Evolutionary conservation across 2,329 filamentous ascomycete species (phyloP).

Genomic region (Shiraia bambusicola): DNA sequence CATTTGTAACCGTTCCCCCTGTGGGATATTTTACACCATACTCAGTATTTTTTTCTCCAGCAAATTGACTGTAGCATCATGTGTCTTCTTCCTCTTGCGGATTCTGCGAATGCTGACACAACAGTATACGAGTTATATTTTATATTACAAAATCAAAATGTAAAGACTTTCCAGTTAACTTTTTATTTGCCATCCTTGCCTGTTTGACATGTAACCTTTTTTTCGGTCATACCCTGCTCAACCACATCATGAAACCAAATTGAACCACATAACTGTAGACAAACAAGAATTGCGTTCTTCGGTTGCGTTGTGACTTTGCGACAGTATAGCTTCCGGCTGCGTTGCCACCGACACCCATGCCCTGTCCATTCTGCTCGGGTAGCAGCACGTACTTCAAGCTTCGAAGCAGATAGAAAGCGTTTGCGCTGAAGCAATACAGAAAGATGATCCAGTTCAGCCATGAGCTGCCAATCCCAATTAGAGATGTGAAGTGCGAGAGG

Average conservation of each 20-base stretch:
- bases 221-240: conserved; percentile 47
- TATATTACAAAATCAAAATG: too few species aligned
- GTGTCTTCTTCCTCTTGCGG: too few species aligned
- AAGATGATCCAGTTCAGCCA: conserved; percentile 91
- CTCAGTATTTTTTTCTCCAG: too few species aligned
- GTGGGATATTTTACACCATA: too few species aligned
- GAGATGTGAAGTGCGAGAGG: conserved; percentile 62
- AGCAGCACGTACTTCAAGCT: conserved; percentile 95
- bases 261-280: conserved; percentile 85
- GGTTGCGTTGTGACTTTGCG: conserved; percentile 67
- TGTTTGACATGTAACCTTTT: too few species aligned
- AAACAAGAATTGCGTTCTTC: conserved; percentile 40
- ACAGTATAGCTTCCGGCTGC: conserved; percentile 65
- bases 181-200: too few species aligned
- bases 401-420: conserved; percentile 92
- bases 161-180: too few species aligned
- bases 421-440: conserved; percentile 86
- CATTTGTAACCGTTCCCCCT: too few species aligned
- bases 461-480: conserved; percentile 78
- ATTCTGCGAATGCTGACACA: too few species aligned
- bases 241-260: conserved; percentile 89
- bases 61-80: too few species aligned
- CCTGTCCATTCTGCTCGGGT: conserved; percentile 59
- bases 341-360: conserved; percentile 29
- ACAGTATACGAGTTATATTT: too few species aligned